These are phyloP conservation scores for Cephaloascus albidus DNA, from an alignment of 805 yeast species.

Conservation along the genomic window DNA sequence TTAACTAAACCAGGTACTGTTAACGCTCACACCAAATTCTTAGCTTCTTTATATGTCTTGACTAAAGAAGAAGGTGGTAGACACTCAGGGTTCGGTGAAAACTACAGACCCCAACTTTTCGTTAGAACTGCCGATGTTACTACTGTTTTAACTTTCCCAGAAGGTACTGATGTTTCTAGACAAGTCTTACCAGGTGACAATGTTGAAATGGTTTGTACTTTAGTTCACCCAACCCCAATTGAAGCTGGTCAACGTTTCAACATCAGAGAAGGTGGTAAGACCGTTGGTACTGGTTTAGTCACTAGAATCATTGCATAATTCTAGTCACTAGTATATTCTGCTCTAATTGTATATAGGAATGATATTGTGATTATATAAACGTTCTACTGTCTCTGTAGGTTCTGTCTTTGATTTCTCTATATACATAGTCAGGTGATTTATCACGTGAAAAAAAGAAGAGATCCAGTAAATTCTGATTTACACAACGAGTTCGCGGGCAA, in stretches of 20 bases:
- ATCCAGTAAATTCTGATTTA: no score
- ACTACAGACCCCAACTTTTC: slow-evolving; percentile 97
- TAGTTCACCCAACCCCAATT: slow-evolving; percentile 84
- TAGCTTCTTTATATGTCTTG: slow-evolving; percentile 87
- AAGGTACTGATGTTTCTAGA: slow-evolving; percentile 72
- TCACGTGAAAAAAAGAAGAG: no score
- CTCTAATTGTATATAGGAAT: no score
- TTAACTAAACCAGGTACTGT: slow-evolving; percentile 87
- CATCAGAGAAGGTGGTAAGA: slow-evolving; percentile 98
- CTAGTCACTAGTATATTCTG: no score
- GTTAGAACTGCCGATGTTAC: slow-evolving; percentile 96
- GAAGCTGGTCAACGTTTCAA: slow-evolving; percentile 98
- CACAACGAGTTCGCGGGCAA: no score
- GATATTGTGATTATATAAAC: no score
- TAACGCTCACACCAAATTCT: slow-evolving; percentile 86
- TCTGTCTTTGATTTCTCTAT: no score
- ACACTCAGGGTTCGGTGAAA: slow-evolving; percentile 93
- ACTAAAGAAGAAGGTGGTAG: slow-evolving; percentile 99
- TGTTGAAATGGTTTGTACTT: slow-evolving; percentile 88
- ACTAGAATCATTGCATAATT: slow-evolving; percentile 81
- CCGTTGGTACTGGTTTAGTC: slow-evolving; percentile 97
- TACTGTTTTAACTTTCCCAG: slow-evolving; percentile 84
- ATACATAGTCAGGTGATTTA: no score
- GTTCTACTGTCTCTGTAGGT: no score
- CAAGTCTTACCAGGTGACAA: slow-evolving; percentile 98